Base-by-base conservation (phyloP, 768 basidiomycete genomes). In the Fistulinella prunicolor region DNA sequence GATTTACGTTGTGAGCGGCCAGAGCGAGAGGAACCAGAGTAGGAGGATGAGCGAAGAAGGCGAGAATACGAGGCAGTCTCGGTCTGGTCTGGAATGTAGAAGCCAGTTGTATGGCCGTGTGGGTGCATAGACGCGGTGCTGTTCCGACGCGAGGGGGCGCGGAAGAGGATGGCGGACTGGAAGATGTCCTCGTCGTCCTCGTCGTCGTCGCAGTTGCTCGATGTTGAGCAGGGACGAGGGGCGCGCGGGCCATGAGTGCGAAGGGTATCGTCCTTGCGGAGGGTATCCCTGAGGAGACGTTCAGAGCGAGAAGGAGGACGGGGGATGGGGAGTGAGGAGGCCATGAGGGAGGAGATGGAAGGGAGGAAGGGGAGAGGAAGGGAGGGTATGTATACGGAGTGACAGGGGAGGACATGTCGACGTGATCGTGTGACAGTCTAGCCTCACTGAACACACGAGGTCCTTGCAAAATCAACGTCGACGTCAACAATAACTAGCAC, bases 271-370 rank as follows among this genome's bases (percentile, higher is more conserved):
- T 68, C 77, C 55, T 72, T 81, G 39, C 77, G 70, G 44, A 83
- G 73, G 9, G 82, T 74, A 52, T 82, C 75, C 42, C 81, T 70
- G 41, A 83, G 70, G 38, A 83, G 73, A 9, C 73, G 71, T 56
- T 82, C 77, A 4, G 79, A 80, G 46, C 79, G 72, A 29, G 76
- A 77, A 0, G 78, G 67, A 0, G 79, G 72, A 41, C 74, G 71
- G 2, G 62, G 41, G 39, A 54, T 49, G 42, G 42, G 22, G 3
- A 47, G 28, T 5, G 58, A 19, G 0, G 58, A 28, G 51, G 60
- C 48, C 46, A 50, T 45, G 55, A 26, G 28, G 54, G 44, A 42
- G 42, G 39, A 43, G 59, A 19, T 34, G 55, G 41, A 53, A 46
- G 16, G 53, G 32, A 48, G 38, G 49, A 34, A 51, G 30, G 34